These are phyloP conservation scores for Xylariaceae sp. DNA, from an alignment of 2,329 filamentous ascomycete species.

Conservation along the genomic window DNA sequence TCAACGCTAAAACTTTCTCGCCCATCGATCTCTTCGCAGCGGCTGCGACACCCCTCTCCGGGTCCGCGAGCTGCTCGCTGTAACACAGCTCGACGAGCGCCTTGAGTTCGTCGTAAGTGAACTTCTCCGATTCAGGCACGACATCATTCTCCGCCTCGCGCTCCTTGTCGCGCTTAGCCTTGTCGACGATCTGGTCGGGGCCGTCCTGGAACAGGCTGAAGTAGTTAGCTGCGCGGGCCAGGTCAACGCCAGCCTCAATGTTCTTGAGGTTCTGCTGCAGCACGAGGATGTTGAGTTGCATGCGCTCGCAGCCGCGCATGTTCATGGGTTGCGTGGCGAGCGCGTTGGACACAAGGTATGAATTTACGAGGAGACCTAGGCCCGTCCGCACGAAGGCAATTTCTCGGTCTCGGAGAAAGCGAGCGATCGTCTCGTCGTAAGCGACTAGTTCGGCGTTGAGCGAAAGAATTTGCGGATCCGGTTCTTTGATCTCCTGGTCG, in stretches of 20 bases:
- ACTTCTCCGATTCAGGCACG: constrained; percentile 47
- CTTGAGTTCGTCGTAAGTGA: constrained; percentile 69
- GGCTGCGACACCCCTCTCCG: constrained; percentile 67
- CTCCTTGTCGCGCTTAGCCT: constrained; percentile 55
- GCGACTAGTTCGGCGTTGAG: constrained; percentile 83
- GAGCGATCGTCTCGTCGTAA: constrained; percentile 80
- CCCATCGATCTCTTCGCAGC: constrained; percentile 71
- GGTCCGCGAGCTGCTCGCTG: constrained; percentile 66
- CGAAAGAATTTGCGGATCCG: constrained; percentile 77
- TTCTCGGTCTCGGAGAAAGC: constrained; percentile 72
- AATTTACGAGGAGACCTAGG: constrained; percentile 76
- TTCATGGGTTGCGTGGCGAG: constrained; percentile 81
- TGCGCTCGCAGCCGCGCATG: constrained; percentile 75
- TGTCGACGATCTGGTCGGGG: constrained; percentile 64
- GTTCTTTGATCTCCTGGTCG: constrained; percentile 74
- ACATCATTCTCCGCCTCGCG: constrained; percentile 37
- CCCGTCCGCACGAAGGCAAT: constrained; percentile 75
- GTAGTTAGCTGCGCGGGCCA: constrained; percentile 67
- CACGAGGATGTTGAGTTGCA: constrained; percentile 93
- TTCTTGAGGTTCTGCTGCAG: constrained; percentile 97
- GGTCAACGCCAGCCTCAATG: constrained; percentile 71
- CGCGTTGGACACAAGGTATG: constrained; percentile 74
- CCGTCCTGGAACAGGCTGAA: constrained; percentile 70
- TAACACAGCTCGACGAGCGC: constrained; percentile 68
- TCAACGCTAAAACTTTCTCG: constrained; percentile 69